Base-by-base conservation (phyloP, 148 eudicot genomes). In the Salicornia ramosissima region DNA sequence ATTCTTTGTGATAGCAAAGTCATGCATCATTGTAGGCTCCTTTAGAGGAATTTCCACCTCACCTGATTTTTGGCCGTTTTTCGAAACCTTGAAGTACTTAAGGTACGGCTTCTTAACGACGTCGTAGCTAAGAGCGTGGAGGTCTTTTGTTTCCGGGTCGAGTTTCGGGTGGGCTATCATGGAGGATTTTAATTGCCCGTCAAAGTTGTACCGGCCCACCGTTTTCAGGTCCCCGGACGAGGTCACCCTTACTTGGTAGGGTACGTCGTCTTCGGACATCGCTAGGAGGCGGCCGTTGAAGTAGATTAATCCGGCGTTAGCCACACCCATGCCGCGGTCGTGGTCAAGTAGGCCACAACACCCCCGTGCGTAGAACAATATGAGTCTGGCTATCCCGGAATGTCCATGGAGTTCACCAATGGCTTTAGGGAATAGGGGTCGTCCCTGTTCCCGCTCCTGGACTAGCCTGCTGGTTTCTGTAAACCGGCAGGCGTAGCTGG, bases 101-200 rank as follows among this genome's bases (percentile, higher is more conserved):
- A 90, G 72, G 26, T 81, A 86, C 0, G 96, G 96, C 64, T 78
- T 82, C 57, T 78, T 63, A 0, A 86, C 53, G 36, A 88, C 89
- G 61, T 90, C 88, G 78, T 90, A 90, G 77, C 89, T 81, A 1
- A 90, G 75, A 2, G 89, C 87, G 30, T 84, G 82, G 2, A 90
- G 67, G 50, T 88, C 89, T 0, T 74, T 68, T 0, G 91, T 50
- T 0, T 47, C 69, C 0, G 93, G 96, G 71, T 90, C 96, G 13
- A 88, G 25, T 9, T 90, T 90, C 1, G 96, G 96, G 79, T 90
- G 96, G 0, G 96, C 96, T 46, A 90, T 90, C 96, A 90, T 90
- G 36, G 82, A 24, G 7, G 86, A 75, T 5, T 26, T 28, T 9
- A 88, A 63, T 49, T 88, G 96, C 1, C 76, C 69, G 0, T 60